Evolutionary conservation across 768 basidiomycete genomes (phyloP), one percentile per base, ranked within the genome.

Genomic region (Leccinum longicurvipes): DNA sequence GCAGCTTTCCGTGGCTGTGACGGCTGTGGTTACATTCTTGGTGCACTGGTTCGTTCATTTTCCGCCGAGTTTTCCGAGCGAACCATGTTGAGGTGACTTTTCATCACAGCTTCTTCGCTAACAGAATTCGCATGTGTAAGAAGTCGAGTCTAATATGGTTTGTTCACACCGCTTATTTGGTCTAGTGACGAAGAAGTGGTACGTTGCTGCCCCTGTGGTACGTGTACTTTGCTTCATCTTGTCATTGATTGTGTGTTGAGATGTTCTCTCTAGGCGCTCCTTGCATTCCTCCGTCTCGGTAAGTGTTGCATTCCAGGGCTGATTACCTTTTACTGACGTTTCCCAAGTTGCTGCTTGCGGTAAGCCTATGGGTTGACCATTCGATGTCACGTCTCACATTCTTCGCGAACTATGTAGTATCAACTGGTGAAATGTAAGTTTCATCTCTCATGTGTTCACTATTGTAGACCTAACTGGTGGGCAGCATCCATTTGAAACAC

Each of bases 271-370:
- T 25, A 71, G 70, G 60, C 67, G 7, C 60, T 71, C 55, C 66
- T 71, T 29, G 70, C 70, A 15, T 71, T 71, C 60, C 57, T 72
- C 12, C 71, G 70, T 61, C 71, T 71, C 7, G 3, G 70, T 71
- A 49, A 67, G 70, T 64, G 14, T 17, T 54, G 5, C 6, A 28
- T 44, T 45, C 11, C 1, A 12, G 6, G n/a, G 6, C 17, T 44
- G 1, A 25, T 11, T 7, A 25, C 4, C 3, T 31, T 11, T 14
- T 50, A 28, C 57, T 69, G 6, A 68, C 25, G 2, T 19, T 42
- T 25, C 15, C 14, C 25, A 11, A 71, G 70, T 72, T 10, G 34
- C 71, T 50, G 70, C 70, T 32, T 71, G 70, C 25, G 48, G 70
- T 71, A 60, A 56, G 71, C 12, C 21, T 19, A 6, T 41, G 0